Conservation (phyloP, 495 filamentous ascomycete species). For the Aspergillus ellipticus region DNA sequence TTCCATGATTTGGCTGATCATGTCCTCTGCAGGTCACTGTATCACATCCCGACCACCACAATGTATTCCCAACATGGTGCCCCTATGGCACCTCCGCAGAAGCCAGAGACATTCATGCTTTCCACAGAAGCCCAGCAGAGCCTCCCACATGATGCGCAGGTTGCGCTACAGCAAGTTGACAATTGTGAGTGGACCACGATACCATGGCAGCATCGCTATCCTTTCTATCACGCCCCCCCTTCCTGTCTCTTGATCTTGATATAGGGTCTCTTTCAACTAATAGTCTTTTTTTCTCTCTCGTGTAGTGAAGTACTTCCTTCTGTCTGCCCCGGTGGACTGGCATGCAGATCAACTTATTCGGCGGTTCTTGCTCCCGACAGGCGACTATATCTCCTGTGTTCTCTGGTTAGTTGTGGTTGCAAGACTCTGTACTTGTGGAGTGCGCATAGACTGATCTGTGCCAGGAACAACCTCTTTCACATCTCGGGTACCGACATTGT, state of each 20-base stretch:
- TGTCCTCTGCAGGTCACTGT: background rate
- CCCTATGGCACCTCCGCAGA: constrained; percentile 70
- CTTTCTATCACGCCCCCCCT: background rate
- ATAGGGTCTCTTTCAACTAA: constrained; percentile 11
- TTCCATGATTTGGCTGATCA: constrained; percentile 14
- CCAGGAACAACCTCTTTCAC: constrained; percentile 96
- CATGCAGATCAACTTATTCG: constrained; percentile 93
- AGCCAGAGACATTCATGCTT: constrained; percentile 98
- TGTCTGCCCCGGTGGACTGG: constrained; percentile 98
- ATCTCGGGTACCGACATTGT: constrained; percentile 99
- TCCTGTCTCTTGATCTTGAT: background rate
- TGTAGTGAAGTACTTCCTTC: constrained; percentile 98
- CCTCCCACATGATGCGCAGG: constrained; percentile 92
- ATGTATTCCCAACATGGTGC: constrained; percentile 54
- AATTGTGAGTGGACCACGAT: constrained; percentile 67
- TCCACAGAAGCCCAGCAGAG: constrained; percentile 94
- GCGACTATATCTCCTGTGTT: constrained; percentile 98
- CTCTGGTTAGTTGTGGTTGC: constrained; percentile 63
- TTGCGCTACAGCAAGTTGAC: constrained; percentile 96
- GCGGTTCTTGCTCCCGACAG: constrained; percentile 89
- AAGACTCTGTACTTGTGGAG: background rate
- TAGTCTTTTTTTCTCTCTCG: constrained; percentile 3
- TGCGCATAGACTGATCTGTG: constrained; percentile 11
- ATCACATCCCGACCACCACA: background rate
- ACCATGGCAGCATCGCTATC: background rate